Base-by-base conservation (phyloP, 805 yeast species). In the Lipomyces sp. region DNA sequence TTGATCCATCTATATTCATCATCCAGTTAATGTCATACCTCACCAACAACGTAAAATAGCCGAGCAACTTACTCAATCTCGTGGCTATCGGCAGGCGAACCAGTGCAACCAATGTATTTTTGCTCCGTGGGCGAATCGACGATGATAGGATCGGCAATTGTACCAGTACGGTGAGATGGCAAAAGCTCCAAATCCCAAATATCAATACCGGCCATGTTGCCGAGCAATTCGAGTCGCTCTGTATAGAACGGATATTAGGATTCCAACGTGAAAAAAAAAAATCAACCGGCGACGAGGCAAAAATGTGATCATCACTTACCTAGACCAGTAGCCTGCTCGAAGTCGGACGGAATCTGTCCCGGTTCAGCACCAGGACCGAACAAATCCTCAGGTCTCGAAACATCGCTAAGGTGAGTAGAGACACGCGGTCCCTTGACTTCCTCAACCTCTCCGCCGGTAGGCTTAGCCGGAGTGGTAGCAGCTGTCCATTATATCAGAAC, bases 311-410 rank as follows among this genome's bases (percentile, higher is more conserved):
- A 10, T 37, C 33, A 64, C 69, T 4, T 64, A 65, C 69, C 69
- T 77, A 94, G 84, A 90, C 99, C 99, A 60, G 99, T 95, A 75
- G 98, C 92, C 84, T 94, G 98, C 76, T 95, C 97, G 73, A 90
- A 78, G 80, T 93, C 97, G 68, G 97, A 87, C 79, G 98, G 98
- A 77, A 95, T 88, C 60, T 88, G 83, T 73, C 94, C 96, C 73
- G 85, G 84, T 73, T 83, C 80, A 72, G 97, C 97, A 86, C 98
- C 98, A 64, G 90, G 87, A 80, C 98, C 97, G 73, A 92, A 86
- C 79, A 94, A 86, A 64, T 92, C 84, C 72, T 84, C 86, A 60
- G 87, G 85, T 76, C 91, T 92, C 62, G 86, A 84, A 73, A 94
- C 96, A 79, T 94, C 96, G 64, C 88, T 81, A 75, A 94, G 84